A percentile compares a stretch with the other conserved stretches of the same genome.
These are phyloP conservation scores for Cunninghamia lanceolata DNA, from an alignment of 75 land plant species.

Conservation along the genomic window DNA sequence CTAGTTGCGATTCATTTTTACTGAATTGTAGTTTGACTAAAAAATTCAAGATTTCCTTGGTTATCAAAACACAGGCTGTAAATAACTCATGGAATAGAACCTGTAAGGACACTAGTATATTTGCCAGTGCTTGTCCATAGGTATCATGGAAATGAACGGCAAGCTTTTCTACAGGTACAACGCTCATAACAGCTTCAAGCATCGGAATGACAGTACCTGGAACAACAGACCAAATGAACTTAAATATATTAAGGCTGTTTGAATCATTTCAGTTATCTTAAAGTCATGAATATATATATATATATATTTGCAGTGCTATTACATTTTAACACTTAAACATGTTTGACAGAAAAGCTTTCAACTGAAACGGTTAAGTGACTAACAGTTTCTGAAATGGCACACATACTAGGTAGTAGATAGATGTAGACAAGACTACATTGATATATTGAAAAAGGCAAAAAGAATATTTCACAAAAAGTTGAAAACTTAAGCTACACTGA, in stretches of 20 bases:
- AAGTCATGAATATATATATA: not conserved
- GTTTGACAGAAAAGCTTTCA: not conserved
- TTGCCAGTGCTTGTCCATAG: constrained; percentile 93
- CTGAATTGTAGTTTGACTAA: not conserved
- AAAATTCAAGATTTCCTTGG: not conserved
- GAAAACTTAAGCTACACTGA: not conserved
- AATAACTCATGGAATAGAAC: constrained; percentile 27
- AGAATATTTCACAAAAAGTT: not conserved
- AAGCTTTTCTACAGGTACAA: constrained; percentile 79
- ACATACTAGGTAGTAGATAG: not conserved
- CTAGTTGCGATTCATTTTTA: not conserved
- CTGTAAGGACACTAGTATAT: constrained; percentile 87
- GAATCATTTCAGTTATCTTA: not conserved
- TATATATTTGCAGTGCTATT: not conserved
- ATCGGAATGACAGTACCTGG: constrained; percentile 88
- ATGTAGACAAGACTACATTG: not conserved
- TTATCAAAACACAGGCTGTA: too few species aligned
- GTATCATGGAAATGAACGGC: constrained; percentile 99
- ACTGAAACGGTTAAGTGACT: not conserved
- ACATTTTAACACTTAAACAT: not conserved
- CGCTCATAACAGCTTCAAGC: constrained; percentile 94
- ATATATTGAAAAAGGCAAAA: not conserved
- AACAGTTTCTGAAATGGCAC: not conserved
- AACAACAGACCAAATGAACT: not conserved
- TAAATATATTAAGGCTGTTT: not conserved